Evolutionary conservation across 805 yeast species (phyloP), one percentile per base, ranked within the genome.

Genomic region (Suhomyces sp.): DNA sequence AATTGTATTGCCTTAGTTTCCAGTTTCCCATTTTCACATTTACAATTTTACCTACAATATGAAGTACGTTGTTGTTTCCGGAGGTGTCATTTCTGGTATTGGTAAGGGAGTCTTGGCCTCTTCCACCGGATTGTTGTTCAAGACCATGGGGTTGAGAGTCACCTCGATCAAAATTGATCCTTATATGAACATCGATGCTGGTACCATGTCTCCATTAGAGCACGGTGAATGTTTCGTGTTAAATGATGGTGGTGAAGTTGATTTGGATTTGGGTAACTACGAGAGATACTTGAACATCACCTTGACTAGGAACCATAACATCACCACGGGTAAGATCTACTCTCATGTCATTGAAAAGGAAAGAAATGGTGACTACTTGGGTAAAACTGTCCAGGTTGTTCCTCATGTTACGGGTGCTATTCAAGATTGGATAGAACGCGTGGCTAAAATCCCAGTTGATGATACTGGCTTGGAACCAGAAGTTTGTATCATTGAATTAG

Each of bases 61-160:
- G 98, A 93, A 93, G 69, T 93, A 88, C 96, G 98, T 93, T 55
- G 95, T 93, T 55, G 98, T 93, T 30, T 90, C 98, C 40, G 98
- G 98, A 63, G 98, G 98, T 77, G 99, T 93, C 53, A 93, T 93
- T 51, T 86, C 96, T 53, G 99, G 99, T 69, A 93, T 93, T 60
- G 99, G 99, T 63, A 93, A 93, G 64, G 99, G 99, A 65, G 98
- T 93, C 44, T 74, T 84, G 40, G 98, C 99, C 42, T 88, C 97
- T 22, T 88, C 97, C 42, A 93, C 98, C 21, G 99, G 99, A 42
- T 79, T 93, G 67, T 65, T 93, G 46, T 76, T 93, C 65, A 93
- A 93, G 65, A 90, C 98, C 25, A 69, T 87, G 40, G 99, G 99
- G 42, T 75, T 85, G 54, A 82, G 95, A 58, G 98, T 91, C 44